Conservation (phyloP, 768 basidiomycete species). For the Mycena latifolia region DNA sequence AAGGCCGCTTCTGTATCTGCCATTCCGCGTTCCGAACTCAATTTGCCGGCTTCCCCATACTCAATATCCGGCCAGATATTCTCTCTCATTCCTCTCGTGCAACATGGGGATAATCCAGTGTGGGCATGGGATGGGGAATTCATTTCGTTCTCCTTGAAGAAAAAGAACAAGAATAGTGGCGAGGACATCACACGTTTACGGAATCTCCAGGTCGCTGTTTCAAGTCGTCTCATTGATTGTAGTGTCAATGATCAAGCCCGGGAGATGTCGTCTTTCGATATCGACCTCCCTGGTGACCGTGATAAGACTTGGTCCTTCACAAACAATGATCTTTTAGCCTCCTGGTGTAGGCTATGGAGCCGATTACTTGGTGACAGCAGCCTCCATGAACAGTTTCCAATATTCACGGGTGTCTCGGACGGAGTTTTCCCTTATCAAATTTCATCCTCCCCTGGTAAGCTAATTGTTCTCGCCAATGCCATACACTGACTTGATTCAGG, state of each 20-base stretch:
- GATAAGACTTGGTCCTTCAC: conserved; percentile 15
- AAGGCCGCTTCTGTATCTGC: too few relatives aligned
- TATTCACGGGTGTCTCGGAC: conserved; percentile 10
- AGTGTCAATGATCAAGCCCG: not conserved
- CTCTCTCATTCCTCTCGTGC: too few relatives aligned
- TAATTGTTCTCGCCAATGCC: not conserved
- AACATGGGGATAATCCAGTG: too few relatives aligned
- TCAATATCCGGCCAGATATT: too few relatives aligned
- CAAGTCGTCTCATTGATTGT: conserved; percentile 4
- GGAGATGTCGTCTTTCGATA: not conserved
- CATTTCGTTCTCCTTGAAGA: too few relatives aligned
- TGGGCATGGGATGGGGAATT: too few relatives aligned
- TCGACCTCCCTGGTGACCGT: not conserved
- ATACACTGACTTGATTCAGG: not conserved
- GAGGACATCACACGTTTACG: too few relatives aligned
- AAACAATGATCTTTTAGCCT: not conserved
- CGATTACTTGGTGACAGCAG: not conserved
- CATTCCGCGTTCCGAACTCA: too few relatives aligned
- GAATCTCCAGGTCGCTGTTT: conserved; percentile 6
- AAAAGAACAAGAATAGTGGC: too few relatives aligned
- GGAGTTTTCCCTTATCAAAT: conserved; percentile 7
- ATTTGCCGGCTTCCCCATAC: too few relatives aligned
- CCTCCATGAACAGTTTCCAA: conserved; percentile 12
- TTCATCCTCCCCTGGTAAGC: not conserved
- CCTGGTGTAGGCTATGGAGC: conserved; percentile 6